phyloP scores from a whole-genome alignment of 495 filamentous ascomycete species.

The Polyplosphaeria fusca region DNA sequence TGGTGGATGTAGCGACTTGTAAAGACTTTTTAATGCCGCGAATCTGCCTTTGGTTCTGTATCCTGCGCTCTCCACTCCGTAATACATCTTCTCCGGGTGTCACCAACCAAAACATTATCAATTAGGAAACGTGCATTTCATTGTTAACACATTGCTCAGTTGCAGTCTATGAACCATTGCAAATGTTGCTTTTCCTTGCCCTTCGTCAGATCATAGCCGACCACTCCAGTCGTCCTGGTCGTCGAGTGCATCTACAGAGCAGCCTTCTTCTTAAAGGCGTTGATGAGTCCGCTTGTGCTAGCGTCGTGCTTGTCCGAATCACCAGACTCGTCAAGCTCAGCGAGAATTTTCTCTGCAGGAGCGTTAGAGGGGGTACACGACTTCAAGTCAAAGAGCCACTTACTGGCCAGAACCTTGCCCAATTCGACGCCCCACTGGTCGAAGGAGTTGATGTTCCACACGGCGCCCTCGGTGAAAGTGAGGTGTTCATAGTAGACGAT shows the following conservation, averaged over 20 bases:
- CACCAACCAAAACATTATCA: not conserved
- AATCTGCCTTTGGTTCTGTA: too few species aligned
- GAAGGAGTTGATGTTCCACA: constrained; percentile 99
- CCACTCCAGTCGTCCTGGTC: not conserved
- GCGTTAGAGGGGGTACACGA: not conserved
- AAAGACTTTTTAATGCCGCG: too few species aligned
- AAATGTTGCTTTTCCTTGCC: constrained; percentile 11
- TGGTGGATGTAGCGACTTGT: too few species aligned
- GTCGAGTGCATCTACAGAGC: constrained; percentile 15
- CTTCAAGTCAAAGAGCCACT: not conserved
- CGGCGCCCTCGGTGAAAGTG: constrained; percentile 93
- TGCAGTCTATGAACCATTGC: constrained; percentile 19
- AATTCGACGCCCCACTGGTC: constrained; percentile 99
- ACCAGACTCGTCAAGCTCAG: constrained; percentile 63
- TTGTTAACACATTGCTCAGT: not conserved
- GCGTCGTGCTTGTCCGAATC: constrained; percentile 70
- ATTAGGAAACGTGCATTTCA: constrained; percentile 3
- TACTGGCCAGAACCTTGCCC: constrained; percentile 88
- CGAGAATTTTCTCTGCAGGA: constrained; percentile 48
- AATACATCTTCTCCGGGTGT: not conserved
- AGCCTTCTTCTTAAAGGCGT: constrained; percentile 75
- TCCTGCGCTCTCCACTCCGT: not conserved
- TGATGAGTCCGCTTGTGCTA: constrained; percentile 83
- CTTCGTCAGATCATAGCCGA: not conserved
- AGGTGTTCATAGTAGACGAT: constrained; percentile 99